Percentiles rank a stretch among this genome's conserved stretches.
Conservation (phyloP, 2,329 filamentous ascomycete species). For the Monosporascus sp. region DNA sequence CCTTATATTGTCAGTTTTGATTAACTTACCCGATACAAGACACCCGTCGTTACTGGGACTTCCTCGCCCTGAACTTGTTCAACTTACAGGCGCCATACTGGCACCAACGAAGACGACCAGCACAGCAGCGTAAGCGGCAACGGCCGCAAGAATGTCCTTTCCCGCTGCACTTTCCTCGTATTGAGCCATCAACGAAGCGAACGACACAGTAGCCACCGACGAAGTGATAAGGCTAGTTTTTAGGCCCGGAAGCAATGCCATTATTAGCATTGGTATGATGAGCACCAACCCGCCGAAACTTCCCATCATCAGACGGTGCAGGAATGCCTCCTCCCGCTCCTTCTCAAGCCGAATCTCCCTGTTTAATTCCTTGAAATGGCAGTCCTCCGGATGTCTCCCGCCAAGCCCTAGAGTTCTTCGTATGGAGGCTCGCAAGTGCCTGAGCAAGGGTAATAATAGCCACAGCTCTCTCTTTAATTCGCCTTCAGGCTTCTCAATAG, state of each 20-base stretch:
- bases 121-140: neutral
- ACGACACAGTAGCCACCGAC: neutral
- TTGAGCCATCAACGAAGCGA: neutral
- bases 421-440: too few species aligned
- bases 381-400: neutral
- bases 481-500: neutral
- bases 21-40: too few species aligned
- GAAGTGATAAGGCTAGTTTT: neutral
- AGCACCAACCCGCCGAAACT: neutral
- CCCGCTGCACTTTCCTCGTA: neutral
- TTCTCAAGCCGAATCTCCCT: neutral
- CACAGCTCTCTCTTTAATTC: neutral
- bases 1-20: too few species aligned
- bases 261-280: neutral
- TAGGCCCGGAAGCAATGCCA: neutral
- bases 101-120: neutral
- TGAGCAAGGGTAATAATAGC: too few species aligned
- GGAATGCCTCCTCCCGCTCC: neutral
- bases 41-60: too few species aligned
- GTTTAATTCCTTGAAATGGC: neutral
- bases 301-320: neutral
- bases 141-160: neutral
- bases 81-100: neutral
- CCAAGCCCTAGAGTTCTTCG: too few species aligned
- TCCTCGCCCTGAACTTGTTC: too few species aligned